phyloP scores from a whole-genome alignment of 2,329 filamentous ascomycete genomes.

The Dactylellina haptotyla region DNA sequence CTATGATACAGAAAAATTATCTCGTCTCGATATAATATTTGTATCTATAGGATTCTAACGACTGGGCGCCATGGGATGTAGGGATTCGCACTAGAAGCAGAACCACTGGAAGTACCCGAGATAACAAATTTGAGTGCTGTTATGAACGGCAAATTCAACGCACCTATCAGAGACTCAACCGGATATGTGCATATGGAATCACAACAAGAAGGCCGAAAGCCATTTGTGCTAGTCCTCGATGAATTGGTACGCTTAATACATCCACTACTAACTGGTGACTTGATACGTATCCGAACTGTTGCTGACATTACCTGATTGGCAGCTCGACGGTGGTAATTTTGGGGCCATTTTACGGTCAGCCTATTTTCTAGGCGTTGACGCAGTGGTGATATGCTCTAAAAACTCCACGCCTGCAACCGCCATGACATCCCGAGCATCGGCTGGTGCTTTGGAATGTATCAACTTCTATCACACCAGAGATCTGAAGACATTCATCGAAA shows the following conservation, averaged over 20 bases:
- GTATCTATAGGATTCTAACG: too few relatives aligned
- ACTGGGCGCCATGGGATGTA: conserved; percentile 54
- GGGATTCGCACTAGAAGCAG: conserved; percentile 86
- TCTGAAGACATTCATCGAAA: conserved; percentile 74
- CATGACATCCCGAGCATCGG: conserved; percentile 84
- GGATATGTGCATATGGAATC: conserved; percentile 59
- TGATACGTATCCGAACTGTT: conserved; percentile 21
- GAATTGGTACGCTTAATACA: conserved; percentile 66
- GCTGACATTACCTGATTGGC: background rate
- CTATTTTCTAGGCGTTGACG: conserved; percentile 88
- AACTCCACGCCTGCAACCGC: conserved; percentile 77
- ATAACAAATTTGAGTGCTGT: conserved; percentile 70
- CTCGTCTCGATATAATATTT: background rate
- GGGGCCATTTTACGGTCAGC: conserved; percentile 89
- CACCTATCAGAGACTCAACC: conserved; percentile 60
- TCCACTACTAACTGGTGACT: background rate
- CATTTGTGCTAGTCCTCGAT: conserved; percentile 78
- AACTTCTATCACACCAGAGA: conserved; percentile 76
- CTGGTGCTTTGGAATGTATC: conserved; percentile 84
- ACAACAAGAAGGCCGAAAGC: conserved; percentile 65
- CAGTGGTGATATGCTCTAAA: conserved; percentile 78
- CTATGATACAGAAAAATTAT: background rate
- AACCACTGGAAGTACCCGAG: conserved; percentile 78
- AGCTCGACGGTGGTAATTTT: conserved; percentile 85
- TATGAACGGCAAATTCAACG: conserved; percentile 77